These are phyloP conservation scores for Fusarium bactridioides DNA, from an alignment of 2,329 filamentous ascomycete genomes.

Conservation along the genomic window DNA sequence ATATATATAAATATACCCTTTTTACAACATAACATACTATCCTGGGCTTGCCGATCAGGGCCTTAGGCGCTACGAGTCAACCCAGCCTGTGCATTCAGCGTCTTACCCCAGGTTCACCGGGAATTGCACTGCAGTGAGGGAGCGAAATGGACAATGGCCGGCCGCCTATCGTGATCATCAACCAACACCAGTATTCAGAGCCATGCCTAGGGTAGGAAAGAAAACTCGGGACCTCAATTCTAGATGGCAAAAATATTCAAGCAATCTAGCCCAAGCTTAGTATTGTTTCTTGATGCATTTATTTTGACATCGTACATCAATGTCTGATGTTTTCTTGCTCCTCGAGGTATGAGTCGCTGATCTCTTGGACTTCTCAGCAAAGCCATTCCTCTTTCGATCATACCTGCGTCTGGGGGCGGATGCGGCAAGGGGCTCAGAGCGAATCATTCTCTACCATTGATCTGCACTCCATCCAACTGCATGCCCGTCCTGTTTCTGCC, in stretches of 20 bases:
- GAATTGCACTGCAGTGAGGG: slow-evolving; percentile 9
- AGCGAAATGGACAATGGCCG: slow-evolving; percentile 17
- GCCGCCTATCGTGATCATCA: slow-evolving; percentile 31
- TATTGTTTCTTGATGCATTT: neutral
- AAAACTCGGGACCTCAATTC: neutral
- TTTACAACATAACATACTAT: too few relatives aligned
- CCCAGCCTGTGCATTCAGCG: slow-evolving; percentile 26
- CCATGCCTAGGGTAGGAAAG: neutral
- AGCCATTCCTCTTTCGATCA: slow-evolving; percentile 34
- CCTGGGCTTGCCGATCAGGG: too few relatives aligned
- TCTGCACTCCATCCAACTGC: slow-evolving; percentile 34
- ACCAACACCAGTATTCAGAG: slow-evolving; percentile 12
- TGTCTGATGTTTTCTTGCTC: neutral
- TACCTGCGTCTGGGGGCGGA: slow-evolving; percentile 34
- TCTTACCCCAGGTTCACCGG: slow-evolving; percentile 21
- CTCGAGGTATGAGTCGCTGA: slow-evolving; percentile 21
- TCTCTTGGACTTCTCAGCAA: slow-evolving; percentile 6
- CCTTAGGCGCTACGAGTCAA: slow-evolving; percentile 14
- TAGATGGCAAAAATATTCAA: neutral
- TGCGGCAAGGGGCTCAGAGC: slow-evolving; percentile 12
- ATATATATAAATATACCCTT: too few relatives aligned
- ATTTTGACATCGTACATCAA: neutral
- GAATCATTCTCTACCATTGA: slow-evolving; percentile 31
- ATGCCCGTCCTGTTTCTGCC: slow-evolving; percentile 35
- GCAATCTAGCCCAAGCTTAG: fast-evolving